A percentile compares a stretch with the other conserved stretches of the same genome.
phyloP scores from a whole-genome alignment of 441 rosid genomes.

The Biscutella laevigata region DNA sequence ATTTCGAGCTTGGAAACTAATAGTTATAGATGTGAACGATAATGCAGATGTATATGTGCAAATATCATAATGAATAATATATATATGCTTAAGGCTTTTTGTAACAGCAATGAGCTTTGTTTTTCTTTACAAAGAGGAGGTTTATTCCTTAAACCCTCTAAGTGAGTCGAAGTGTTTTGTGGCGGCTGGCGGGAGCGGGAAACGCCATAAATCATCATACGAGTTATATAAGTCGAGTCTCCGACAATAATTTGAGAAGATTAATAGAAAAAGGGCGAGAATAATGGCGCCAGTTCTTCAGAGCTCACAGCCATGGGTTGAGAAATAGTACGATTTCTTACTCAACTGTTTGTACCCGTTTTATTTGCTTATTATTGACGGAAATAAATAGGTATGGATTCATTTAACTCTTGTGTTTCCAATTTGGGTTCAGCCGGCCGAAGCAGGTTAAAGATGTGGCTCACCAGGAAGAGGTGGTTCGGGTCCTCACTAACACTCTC shows the following conservation, averaged over 20 bases:
- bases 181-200: constrained; percentile 18
- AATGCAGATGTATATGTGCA: background rate
- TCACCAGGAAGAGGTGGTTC: constrained; percentile 94
- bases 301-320: constrained; percentile 94
- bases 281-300: constrained; percentile 78
- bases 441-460: constrained; percentile 90
- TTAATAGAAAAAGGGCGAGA: background rate
- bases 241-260: background rate
- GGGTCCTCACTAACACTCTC: constrained; percentile 89
- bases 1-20: background rate
- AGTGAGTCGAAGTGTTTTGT: background rate
- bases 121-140: no score
- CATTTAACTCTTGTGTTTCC: background rate
- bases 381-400: background rate
- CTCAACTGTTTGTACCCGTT: background rate
- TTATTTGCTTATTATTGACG: background rate
- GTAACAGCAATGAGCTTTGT: no score
- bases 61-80: background rate
- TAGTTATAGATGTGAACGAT: constrained; percentile 1
- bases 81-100: no score
- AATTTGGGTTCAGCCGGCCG: constrained; percentile 54
- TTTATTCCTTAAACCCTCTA: background rate
- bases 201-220: background rate
- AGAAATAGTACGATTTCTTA: constrained; percentile 58
- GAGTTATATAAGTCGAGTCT: constrained; percentile 5